phyloP scores from a whole-genome alignment of 805 yeast species.

The Candida ulmi region DNA sequence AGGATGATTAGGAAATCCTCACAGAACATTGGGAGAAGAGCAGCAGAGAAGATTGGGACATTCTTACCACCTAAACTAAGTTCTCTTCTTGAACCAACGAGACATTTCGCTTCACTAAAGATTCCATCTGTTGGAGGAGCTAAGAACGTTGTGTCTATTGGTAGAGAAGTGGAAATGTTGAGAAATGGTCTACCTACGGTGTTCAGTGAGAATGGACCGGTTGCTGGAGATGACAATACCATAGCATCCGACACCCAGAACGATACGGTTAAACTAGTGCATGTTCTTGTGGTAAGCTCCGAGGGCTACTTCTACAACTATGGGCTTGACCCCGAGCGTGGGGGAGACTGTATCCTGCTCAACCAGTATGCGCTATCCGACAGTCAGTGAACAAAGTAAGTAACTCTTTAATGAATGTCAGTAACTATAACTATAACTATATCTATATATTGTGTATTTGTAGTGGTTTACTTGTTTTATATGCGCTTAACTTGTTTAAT shows the following conservation, averaged over 20 bases:
- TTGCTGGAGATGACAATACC: not conserved
- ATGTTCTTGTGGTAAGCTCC: slow-evolving; percentile 69
- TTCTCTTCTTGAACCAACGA: slow-evolving; percentile 79
- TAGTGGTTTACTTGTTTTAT: too few relatives aligned
- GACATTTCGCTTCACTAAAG: slow-evolving; percentile 88
- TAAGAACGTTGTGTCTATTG: slow-evolving; percentile 45
- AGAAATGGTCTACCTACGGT: slow-evolving; percentile 20
- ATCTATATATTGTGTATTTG: too few relatives aligned
- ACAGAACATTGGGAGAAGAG: slow-evolving; percentile 68
- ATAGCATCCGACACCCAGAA: slow-evolving; percentile 19
- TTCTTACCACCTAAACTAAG: slow-evolving; percentile 75
- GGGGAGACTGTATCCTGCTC: slow-evolving; percentile 85
- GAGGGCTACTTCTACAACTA: slow-evolving; percentile 80
- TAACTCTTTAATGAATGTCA: too few relatives aligned
- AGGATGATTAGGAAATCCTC: slow-evolving; percentile 73
- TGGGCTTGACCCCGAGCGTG: slow-evolving; percentile 77
- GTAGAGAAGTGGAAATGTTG: slow-evolving; percentile 22
- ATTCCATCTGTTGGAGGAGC: slow-evolving; percentile 48
- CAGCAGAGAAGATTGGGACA: slow-evolving; percentile 88
- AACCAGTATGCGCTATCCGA: slow-evolving; percentile 56
- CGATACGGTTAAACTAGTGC: slow-evolving; percentile 26
- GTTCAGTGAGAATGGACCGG: slow-evolving; percentile 10
- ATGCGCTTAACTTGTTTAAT: too few relatives aligned
- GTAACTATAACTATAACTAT: too few relatives aligned
- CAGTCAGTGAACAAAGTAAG: too few relatives aligned